Evolutionary conservation across 176 grass and related monocot genomes (phyloP), one percentile per base, ranked within the genome.

Genomic region (Elymus sibiricus): DNA sequence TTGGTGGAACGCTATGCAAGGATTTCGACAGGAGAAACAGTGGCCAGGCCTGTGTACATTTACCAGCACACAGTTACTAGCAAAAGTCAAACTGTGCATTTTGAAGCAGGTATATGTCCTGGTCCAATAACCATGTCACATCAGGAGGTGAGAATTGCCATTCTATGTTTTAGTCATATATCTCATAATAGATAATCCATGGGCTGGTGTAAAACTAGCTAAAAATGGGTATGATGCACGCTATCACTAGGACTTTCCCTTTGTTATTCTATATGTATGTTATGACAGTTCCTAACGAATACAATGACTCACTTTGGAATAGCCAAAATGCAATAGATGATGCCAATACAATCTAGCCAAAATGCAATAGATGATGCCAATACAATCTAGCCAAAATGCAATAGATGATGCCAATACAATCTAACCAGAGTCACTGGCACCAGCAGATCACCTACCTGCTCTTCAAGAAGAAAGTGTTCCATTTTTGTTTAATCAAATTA

Each of bases 31-130:
- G 11, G 37, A 84, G 55, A 49, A 63, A 56, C 26, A 47, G 26
- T 47, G 8, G 25, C 16, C 10, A 4, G 64, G 19, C 42, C 64
- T 25, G 64, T 19, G 2, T 56, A 72, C 64, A 82, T 74, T 84
- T 75, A 84, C 55, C 40, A 76, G 70, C 10, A 84, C 14, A 82
- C 2, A 60, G 49, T 40, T 71, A 82, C n/a, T 71, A 82, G 81
- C 51, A 76, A 46, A 75, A 58, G 55, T 58, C 55, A 74, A 32
- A 74, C 7, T 31, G 39, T 74, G 38, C 56, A 73, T 11, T 75
- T 39, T 64, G 28, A 21, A 65, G 21, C 71, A 76, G 17, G 39
- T 76, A 49, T 76, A 21, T 64, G 55, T 64, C 39, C 24, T 49
- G 82, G 64, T 51, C n/a, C 37, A 32, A 70, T 55, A 34, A 49